Evolutionary conservation across 371 early-diverging fungal species (phyloP).

Genomic region (Entomophthora muscae): DNA sequence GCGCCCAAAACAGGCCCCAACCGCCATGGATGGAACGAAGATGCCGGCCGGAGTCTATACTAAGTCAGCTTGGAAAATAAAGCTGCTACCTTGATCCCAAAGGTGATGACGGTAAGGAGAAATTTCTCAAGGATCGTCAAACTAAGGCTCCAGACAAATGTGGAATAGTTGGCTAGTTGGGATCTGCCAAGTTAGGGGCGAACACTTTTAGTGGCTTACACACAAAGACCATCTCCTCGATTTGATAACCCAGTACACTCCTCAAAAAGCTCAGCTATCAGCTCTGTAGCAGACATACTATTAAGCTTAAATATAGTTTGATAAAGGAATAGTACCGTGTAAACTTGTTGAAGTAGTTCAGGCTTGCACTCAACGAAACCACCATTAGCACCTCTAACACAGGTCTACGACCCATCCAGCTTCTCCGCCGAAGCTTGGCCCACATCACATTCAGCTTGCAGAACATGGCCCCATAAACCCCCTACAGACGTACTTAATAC

Average conservation of each 20-base stretch:
- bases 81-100: constrained; percentile 39
- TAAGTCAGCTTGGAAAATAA: not conserved
- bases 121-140: constrained; percentile 45
- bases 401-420: constrained; percentile 38
- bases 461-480: constrained; percentile 76
- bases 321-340: constrained; percentile 38
- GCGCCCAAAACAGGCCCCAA: constrained; percentile 57
- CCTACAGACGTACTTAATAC: constrained; percentile 24
- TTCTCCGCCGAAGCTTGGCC: constrained; percentile 40
- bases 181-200: not conserved
- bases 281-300: constrained; percentile 34
- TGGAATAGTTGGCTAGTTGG: not conserved
- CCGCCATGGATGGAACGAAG: constrained; percentile 55
- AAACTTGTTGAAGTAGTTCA: constrained; percentile 64
- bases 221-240: constrained; percentile 21
- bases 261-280: constrained; percentile 46
- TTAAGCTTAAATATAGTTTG: no score
- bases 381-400: constrained; percentile 54
- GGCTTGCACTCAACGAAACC: constrained; percentile 44
- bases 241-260: constrained; percentile 32
- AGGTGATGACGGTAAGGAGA: constrained; percentile 48
- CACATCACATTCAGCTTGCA: constrained; percentile 55
- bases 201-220: constrained; percentile 15
- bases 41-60: constrained; percentile 45
- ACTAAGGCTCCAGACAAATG: constrained; percentile 20